Evolutionary conservation across 176 grass and related monocot species (phyloP).

Genomic region (Pharus latifolius): DNA sequence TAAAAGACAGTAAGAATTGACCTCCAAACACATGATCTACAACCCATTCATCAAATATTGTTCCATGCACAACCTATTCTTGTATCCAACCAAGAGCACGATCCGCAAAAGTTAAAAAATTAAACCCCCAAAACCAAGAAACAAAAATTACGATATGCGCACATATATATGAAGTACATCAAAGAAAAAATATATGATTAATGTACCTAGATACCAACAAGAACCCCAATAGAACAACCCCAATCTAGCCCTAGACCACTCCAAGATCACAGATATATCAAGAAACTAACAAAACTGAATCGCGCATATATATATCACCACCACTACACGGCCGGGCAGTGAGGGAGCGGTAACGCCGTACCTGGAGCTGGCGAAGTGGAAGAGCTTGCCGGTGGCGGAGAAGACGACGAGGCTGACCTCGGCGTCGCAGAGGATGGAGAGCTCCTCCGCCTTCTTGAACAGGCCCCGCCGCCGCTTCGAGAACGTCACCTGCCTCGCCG

Average conservation of each 20-base stretch:
- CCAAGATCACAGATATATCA: not conserved
- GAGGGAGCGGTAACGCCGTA: too few relatives aligned
- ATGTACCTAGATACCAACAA: not conserved
- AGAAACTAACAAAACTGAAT: too few relatives aligned
- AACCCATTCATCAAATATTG: constrained; percentile 17
- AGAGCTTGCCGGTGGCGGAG: constrained; percentile 71
- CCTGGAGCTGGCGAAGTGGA: constrained; percentile 52
- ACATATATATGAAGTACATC: not conserved
- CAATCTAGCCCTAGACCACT: not conserved
- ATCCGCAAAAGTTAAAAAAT: not conserved
- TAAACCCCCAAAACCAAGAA: not conserved
- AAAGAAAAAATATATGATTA: not conserved
- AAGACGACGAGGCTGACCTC: constrained; percentile 76
- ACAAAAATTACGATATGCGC: not conserved
- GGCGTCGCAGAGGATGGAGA: constrained; percentile 73
- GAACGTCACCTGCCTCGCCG: constrained; percentile 80
- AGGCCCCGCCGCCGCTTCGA: constrained; percentile 70
- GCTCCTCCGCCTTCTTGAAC: constrained; percentile 85
- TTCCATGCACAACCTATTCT: not conserved
- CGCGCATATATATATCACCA: too few relatives aligned
- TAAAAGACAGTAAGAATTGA: too few relatives aligned
- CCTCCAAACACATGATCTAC: too few relatives aligned
- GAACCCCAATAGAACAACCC: not conserved
- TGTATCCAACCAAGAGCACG: too few relatives aligned
- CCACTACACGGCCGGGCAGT: too few relatives aligned